Percentiles rank a stretch among this genome's conserved stretches.
Evolutionary conservation across 148 eudicot species (phyloP).

Genomic region (Amaranthus cruentus): DNA sequence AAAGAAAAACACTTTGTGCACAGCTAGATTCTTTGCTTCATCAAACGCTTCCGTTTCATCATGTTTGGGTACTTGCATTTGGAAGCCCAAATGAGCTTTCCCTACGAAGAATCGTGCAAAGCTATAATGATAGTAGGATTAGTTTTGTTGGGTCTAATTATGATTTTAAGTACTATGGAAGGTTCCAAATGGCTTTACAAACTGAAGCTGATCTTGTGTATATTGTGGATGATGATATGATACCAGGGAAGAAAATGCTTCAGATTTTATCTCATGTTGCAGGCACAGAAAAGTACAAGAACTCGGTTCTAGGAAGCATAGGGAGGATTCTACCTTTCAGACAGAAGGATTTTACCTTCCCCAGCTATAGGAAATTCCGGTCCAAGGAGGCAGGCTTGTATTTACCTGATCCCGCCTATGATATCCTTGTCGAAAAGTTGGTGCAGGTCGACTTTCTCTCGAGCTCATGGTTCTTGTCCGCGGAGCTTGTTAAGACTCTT

Average conservation of each 20-base stretch:
- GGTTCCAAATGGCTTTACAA: constrained; percentile 93
- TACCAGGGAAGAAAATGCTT: constrained; percentile 84
- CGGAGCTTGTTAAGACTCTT: constrained; percentile 81
- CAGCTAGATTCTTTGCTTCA: constrained; percentile 79
- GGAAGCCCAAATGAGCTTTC: constrained; percentile 80
- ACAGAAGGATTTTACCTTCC: constrained; percentile 85
- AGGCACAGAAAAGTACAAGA: constrained; percentile 81
- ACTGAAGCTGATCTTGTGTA: constrained; percentile 84
- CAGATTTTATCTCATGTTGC: constrained; percentile 85
- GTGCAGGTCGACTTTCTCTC: constrained; percentile 96
- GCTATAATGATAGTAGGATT: constrained; percentile 72
- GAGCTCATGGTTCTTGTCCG: constrained; percentile 89
- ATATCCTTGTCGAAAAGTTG: constrained; percentile 62
- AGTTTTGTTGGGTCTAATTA: constrained; percentile 76
- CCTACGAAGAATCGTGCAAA: constrained; percentile 60
- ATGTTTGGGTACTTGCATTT: constrained; percentile 90
- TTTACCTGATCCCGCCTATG: constrained; percentile 96
- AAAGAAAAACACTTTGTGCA: constrained; percentile 80
- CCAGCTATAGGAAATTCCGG: constrained; percentile 82
- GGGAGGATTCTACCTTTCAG: constrained; percentile 91
- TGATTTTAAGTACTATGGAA: constrained; percentile 97
- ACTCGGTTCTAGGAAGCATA: constrained; percentile 85
- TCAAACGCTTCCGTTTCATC: constrained; percentile 91
- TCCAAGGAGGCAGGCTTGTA: constrained; percentile 95
- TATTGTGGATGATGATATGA: constrained; percentile 91